These are phyloP conservation scores for Pseudofabraea citricarpa DNA, from an alignment of 2,329 filamentous ascomycete genomes.

Conservation along the genomic window DNA sequence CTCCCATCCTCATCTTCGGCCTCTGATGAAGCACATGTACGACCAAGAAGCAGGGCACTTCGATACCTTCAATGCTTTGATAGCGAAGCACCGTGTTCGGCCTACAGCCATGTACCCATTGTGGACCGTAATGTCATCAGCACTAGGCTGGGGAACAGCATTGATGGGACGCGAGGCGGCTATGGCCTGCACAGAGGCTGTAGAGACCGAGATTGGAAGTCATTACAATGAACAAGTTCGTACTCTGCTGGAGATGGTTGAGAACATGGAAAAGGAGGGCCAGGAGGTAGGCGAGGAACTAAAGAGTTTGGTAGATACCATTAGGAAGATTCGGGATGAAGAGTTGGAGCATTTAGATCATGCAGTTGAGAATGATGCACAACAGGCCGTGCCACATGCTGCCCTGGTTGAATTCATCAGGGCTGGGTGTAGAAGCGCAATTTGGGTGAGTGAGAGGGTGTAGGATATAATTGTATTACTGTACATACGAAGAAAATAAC, in stretches of 20 bases:
- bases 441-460: constrained; percentile 80
- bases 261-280: constrained; percentile 68
- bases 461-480: no score
- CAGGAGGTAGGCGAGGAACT: constrained; percentile 80
- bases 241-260: constrained; percentile 74
- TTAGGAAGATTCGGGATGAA: constrained; percentile 86
- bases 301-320: constrained; percentile 62
- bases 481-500: no score
- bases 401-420: constrained; percentile 82
- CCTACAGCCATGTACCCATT: constrained; percentile 90
- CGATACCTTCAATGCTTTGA: constrained; percentile 74
- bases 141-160: constrained; percentile 84
- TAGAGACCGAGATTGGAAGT: constrained; percentile 94
- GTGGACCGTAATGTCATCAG: constrained; percentile 76
- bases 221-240: constrained; percentile 95
- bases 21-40: constrained; percentile 97
- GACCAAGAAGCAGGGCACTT: constrained; percentile 91
- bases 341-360: constrained; percentile 96
- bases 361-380: constrained; percentile 88
- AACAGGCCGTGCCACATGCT: constrained; percentile 86
- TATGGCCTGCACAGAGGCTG: constrained; percentile 98
- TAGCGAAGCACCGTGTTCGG: constrained; percentile 82
- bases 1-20: constrained; percentile 80
- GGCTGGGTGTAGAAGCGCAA: constrained; percentile 85
- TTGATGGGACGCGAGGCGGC: constrained; percentile 87